A percentile compares a stretch with the other conserved stretches of the same genome.
Evolutionary conservation across 495 filamentous ascomycete genomes (phyloP).

Genomic region (Aspergillus coremiiformis): DNA sequence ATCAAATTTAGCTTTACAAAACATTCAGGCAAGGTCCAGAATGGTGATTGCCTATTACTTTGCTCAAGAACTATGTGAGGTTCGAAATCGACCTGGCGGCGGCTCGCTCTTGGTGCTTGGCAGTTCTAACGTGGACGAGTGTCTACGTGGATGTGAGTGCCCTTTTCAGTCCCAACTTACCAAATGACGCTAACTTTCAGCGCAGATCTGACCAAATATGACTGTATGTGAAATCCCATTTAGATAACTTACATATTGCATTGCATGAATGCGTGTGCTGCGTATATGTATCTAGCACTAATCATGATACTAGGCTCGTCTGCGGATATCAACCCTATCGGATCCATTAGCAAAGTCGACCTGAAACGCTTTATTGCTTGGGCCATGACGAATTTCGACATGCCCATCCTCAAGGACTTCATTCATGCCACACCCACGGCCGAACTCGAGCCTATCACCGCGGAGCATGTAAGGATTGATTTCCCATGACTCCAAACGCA

Average conservation of each 20-base stretch:
- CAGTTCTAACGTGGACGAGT: conserved; percentile 51
- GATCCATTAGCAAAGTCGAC: conserved; percentile 65
- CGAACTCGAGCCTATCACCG: conserved; percentile 74
- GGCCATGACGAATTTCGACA: conserved; percentile 50
- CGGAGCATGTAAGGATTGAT: conserved; percentile 40
- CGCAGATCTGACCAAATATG: conserved; percentile 69
- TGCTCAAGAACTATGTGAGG: conserved; percentile 57
- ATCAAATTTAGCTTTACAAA: conserved; percentile 68
- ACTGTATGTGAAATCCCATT: too few species aligned
- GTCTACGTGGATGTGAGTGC: too few species aligned
- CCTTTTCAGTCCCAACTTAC: too few species aligned
- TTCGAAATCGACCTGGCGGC: conserved; percentile 44
- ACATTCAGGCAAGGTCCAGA: conserved; percentile 69
- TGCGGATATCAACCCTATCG: conserved; percentile 72
- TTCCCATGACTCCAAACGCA: too few species aligned
- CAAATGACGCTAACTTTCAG: conserved; percentile 25
- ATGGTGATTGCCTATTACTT: conserved; percentile 80
- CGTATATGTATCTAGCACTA: too few species aligned
- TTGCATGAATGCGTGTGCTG: too few species aligned
- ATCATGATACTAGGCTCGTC: too few species aligned
- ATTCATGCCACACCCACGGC: conserved; percentile 70
- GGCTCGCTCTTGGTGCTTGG: conserved; percentile 59
- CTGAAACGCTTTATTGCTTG: conserved; percentile 71
- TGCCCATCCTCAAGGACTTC: conserved; percentile 71
- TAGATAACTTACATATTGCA: too few species aligned